Base-by-base conservation (phyloP, 2,329 filamentous ascomycete genomes). In the Penicillium frequentans region DNA sequence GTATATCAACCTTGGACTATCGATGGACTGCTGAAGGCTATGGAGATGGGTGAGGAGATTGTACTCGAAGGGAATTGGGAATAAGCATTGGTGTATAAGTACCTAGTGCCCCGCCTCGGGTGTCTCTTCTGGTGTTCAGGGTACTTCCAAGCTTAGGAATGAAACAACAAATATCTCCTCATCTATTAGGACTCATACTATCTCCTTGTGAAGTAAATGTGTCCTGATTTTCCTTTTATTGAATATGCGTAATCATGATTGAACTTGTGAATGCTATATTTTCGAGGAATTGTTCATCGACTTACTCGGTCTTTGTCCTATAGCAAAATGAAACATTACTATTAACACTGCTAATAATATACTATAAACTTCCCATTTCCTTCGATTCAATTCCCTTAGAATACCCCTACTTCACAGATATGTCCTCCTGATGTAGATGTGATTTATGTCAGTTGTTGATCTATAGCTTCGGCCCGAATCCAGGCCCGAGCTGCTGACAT, bases 1-100 rank as follows among this genome's bases (percentile, higher is more conserved):
- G 58, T 61, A 2, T 70, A 60, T 54, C 47, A 69, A 33, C 61
- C 64, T 13, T 74, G 71, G 71, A 69, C 65, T 9, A 70, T 66
- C n/a, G 61, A 62, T n/a, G 56, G 49, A 23, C 19, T 64, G 10
- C 47, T 62, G 24, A 27, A 53, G 8, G 31, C 43, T 5, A 35
- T 39, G 11, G 46, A 59, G 11, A 44, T 33, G 7, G 54, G 54
- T 3, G 44, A 62, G 37, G 57, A 59, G 42, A 31, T 57, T 42
- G 53, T 52, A 8, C 33, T 64, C 29, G 50, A 49, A 19, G 47
- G 53, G 5, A 37, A 59, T n/a, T 56, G 54, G 59, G 35, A 54
- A 7, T 55, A 21, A 49, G 39, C 19, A 42, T 19, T 5, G 16
- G 8, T 42, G 8, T 5, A 3, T 13, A 23, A 7, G 10, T 21